Percentiles rank a stretch among this genome's conserved stretches.
Conservation (phyloP, 2,329 filamentous ascomycete genomes). For the Fusarium zealandicum region DNA sequence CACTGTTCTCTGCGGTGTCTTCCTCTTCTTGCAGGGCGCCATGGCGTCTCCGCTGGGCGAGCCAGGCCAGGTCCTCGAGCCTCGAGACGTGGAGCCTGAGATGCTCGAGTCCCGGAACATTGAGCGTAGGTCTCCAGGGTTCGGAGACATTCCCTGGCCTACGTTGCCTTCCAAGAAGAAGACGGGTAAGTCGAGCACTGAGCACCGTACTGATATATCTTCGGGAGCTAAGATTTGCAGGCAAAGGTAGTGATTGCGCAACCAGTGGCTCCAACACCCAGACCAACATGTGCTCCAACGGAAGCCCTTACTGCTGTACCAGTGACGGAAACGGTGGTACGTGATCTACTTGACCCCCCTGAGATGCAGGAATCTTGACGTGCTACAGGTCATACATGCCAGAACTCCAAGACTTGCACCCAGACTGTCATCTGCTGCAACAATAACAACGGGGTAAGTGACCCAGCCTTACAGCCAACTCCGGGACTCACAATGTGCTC, state of each 20-base stretch:
- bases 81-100: conserved; percentile 10
- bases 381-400: conserved; percentile 16
- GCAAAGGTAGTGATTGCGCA: background rate
- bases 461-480: accelerated
- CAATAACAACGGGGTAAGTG: conserved; percentile 37
- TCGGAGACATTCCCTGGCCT: conserved; percentile 25
- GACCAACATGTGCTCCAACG: conserved; percentile 18
- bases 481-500: background rate
- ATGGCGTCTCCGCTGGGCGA: conserved; percentile 16
- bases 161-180: conserved; percentile 9
- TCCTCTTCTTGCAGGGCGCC: conserved; percentile 10
- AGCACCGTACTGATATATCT: too few species aligned
- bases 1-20: conserved; percentile 10
- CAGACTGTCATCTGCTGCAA: conserved; percentile 37
- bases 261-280: background rate
- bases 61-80: background rate
- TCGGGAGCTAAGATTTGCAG: background rate
- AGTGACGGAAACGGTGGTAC: conserved; percentile 22
- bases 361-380: background rate
- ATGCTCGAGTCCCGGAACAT: conserved; percentile 13
- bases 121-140: conserved; percentile 10
- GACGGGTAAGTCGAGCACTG: background rate
- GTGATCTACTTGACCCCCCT: background rate
- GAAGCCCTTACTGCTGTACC: conserved; percentile 30
- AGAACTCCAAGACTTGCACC: conserved; percentile 24